A percentile compares a stretch with the other conserved stretches of the same genome.
Evolutionary conservation across 2,329 filamentous ascomycete genomes (phyloP).

Genomic region (Pyrenophora teres): DNA sequence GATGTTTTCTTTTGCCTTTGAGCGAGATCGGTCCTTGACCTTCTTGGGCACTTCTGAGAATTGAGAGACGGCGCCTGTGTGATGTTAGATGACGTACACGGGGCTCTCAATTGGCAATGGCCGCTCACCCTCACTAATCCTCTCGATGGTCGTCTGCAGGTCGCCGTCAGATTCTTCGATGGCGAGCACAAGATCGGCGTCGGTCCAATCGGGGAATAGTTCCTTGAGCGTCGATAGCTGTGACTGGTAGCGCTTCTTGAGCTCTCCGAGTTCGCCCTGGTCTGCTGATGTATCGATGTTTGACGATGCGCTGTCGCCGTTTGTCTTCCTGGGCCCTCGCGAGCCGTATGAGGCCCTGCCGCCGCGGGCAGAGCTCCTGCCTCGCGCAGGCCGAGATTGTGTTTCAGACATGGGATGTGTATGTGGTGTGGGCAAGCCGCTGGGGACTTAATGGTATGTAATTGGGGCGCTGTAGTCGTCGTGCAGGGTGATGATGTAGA

Average conservation of each 20-base stretch:
- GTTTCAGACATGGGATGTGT: conserved; percentile 84
- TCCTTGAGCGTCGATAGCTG: conserved; percentile 85
- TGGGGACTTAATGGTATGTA: conserved; percentile 25
- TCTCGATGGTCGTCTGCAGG: conserved; percentile 73
- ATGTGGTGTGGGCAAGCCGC: conserved; percentile 45
- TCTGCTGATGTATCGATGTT: conserved; percentile 71
- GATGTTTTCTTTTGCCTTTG: conserved; percentile 70
- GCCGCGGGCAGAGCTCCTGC: conserved; percentile 87
- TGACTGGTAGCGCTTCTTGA: conserved; percentile 85
- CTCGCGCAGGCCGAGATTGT: conserved; percentile 84
- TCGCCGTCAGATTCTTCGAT: conserved; percentile 84
- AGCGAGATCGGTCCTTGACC: conserved; percentile 73
- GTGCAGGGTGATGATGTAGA: conserved; percentile 41
- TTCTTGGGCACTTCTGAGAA: conserved; percentile 77
- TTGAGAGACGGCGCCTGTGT: conserved; percentile 74
- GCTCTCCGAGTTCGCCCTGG: conserved; percentile 85
- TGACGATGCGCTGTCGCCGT: conserved; percentile 70
- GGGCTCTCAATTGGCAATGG: background rate
- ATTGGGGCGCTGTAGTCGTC: conserved; percentile 31
- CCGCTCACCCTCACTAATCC: conserved; percentile 75
- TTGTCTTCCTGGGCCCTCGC: conserved; percentile 61
- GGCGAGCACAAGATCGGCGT: conserved; percentile 91
- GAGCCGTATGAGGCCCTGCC: conserved; percentile 71
- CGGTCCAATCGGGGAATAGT: conserved; percentile 93
- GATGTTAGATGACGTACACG: conserved; percentile 11